Evolutionary conservation across 192 early-diverging fungal species (phyloP).

Genomic region (Entomortierella parvispora): DNA sequence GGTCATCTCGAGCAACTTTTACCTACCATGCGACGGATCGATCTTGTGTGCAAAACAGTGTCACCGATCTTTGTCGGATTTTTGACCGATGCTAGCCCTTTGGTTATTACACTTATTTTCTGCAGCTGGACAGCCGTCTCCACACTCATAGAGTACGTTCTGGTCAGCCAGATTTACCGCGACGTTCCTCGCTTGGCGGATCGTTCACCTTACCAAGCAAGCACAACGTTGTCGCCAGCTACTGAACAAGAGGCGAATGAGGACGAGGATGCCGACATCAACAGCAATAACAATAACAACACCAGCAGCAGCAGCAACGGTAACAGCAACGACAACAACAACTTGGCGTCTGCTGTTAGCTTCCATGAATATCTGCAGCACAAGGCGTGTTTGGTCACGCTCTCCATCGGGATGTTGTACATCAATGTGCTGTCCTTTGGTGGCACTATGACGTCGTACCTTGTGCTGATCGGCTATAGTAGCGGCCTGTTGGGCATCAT

Average conservation of each 20-base stretch:
- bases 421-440: conserved; percentile 47
- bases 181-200: conserved; percentile 7
- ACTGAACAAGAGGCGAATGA: background rate
- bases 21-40: conserved; percentile 40
- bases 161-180: conserved; percentile 27
- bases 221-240: background rate
- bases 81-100: background rate
- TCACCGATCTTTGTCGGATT: conserved; percentile 34
- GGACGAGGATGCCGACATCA: conserved; percentile 1
- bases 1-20: conserved; percentile 23
- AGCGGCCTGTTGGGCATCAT: conserved; percentile 27
- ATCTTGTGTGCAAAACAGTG: conserved; percentile 45
- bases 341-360: conserved; percentile 3
- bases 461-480: conserved; percentile 31
- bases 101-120: conserved; percentile 10
- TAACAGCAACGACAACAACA: too few species aligned
- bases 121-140: conserved; percentile 23
- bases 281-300: too few species aligned
- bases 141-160: conserved; percentile 15
- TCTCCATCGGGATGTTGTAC: conserved; percentile 42
- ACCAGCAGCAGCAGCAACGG: too few species aligned
- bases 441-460: conserved; percentile 41
- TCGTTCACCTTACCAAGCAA: background rate
- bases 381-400: conserved; percentile 27
- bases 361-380: conserved; percentile 16